Conservation (phyloP, 208 protist species). For the Leptomonas seymouri region DNA sequence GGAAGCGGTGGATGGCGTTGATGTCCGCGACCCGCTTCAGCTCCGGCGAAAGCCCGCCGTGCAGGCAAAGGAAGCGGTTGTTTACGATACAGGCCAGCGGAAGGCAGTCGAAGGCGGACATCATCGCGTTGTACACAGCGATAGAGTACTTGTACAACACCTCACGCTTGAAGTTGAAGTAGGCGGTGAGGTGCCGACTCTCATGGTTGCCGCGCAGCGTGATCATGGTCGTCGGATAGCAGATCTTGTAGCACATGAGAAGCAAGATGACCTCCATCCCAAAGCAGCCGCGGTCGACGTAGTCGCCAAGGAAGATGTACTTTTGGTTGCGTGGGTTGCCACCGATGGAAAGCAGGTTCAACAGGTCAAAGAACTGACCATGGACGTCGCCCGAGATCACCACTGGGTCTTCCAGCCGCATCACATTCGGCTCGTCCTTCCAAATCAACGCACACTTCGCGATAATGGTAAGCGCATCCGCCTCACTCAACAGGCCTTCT, state of each 20-base stretch:
- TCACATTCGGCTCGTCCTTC: slow-evolving; percentile 88
- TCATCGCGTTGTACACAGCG: slow-evolving; percentile 88
- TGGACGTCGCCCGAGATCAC: slow-evolving; percentile 95
- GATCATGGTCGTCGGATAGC: slow-evolving; percentile 89
- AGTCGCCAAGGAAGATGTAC: slow-evolving; percentile 98
- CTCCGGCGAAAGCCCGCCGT: slow-evolving; percentile 91
- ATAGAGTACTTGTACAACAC: slow-evolving; percentile 93
- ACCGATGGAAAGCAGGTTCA: slow-evolving; percentile 95
- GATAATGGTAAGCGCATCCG: slow-evolving; percentile 79
- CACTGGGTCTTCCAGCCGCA: slow-evolving; percentile 75
- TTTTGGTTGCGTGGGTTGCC: slow-evolving; percentile 82
- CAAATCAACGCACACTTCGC: slow-evolving; percentile 72
- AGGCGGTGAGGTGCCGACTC: slow-evolving; percentile 96
- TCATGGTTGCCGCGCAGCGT: slow-evolving; percentile 98
- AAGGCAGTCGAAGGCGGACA: slow-evolving; percentile 94
- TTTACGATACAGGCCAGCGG: slow-evolving; percentile 91
- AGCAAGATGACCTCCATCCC: slow-evolving; percentile 91
- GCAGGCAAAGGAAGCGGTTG: slow-evolving; percentile 93
- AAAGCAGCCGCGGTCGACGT: slow-evolving; percentile 95
- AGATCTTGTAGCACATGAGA: slow-evolving; percentile 95
- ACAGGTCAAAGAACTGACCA: slow-evolving; percentile 97
- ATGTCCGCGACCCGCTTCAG: slow-evolving; percentile 80
- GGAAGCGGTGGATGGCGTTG: slow-evolving; percentile 93
- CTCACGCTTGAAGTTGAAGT: slow-evolving; percentile 97
- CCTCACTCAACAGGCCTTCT: slow-evolving; percentile 76